phyloP scores from a whole-genome alignment of 257 asterid species.

The Ballota nigra region DNA sequence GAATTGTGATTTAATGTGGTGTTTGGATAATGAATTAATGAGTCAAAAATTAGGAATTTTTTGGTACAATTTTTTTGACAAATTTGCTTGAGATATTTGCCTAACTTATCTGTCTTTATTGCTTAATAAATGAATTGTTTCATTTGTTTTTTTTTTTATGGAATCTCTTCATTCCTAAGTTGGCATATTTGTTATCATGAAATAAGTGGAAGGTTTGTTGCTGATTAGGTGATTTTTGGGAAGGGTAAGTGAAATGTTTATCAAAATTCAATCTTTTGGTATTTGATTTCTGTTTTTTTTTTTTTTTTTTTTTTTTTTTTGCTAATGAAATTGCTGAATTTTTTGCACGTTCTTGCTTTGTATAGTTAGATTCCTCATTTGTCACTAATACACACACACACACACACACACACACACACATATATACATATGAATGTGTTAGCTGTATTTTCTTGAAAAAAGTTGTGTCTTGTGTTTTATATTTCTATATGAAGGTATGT shows the following conservation, averaged over 20 bases:
- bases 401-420: too few relatives aligned
- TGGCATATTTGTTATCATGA: neutral
- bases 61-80: neutral
- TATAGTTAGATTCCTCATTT: neutral
- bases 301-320: neutral
- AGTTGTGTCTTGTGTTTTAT: neutral
- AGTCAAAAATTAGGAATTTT: neutral
- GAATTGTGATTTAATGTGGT: conserved; percentile 11
- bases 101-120: conserved; percentile 1
- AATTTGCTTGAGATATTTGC: neutral
- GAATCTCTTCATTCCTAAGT: neutral
- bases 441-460: neutral
- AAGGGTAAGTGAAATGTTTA: neutral
- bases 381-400: neutral
- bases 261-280: neutral
- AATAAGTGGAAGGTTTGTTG: conserved; percentile 5
- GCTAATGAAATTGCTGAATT: conserved; percentile 5
- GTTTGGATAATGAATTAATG: neutral
- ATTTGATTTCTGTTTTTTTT: conserved; percentile 14
- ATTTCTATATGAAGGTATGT: neutral
- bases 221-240: neutral
- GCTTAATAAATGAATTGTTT: neutral
- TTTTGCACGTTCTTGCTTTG: conserved; percentile 9
- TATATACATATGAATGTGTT: neutral
- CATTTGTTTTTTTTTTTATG: neutral